Evolutionary conservation across 1,284 basidiomycete species (phyloP), one percentile per base, ranked within the genome.

Genomic region (Cystobasidium sp.): DNA sequence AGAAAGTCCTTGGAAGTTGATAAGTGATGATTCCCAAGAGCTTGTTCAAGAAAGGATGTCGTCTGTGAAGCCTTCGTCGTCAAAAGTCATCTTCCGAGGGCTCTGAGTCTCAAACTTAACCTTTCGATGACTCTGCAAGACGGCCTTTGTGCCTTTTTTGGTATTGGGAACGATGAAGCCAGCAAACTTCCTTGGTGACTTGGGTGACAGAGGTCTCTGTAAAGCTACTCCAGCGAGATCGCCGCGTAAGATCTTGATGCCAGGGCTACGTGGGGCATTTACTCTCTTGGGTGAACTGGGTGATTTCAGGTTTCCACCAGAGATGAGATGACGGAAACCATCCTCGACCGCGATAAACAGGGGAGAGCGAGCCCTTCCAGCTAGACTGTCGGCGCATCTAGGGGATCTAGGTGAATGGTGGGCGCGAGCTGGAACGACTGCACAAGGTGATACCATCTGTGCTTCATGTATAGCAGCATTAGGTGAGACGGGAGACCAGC

Each of bases 41-140:
- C 12, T 49, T 49, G 6, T 49, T 49, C 46, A 49, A 49, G 46
- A 49, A 14, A 1, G 8, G 39, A 41, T n/a, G 10, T 31, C 43
- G 43, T 59, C 56, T 9, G 39, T n/a, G 18, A 59, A 59, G 56
- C 56, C 56, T 59, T 59, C 56, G 43, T 59, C 56, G 56, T 59
- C 56, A 43, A 59, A 59, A 20, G 39, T 39, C 37, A n/a, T 7
- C 9, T 59, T 59, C 6, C 56, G 31, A 41, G 56, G 39, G 20
- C 56, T 59, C n/a, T n/a, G 37, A 9, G 18, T 31, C 18, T 59
- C 56, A 59, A 59, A 59, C 3, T 20, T 59, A 1, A 9, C 5
- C 18, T 20, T 22, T 43, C 31, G 12, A 6, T 37, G 56, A n/a
- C 56, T 59, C 39, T 39, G 39, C 14, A 59, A 41, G 7, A 59